These are phyloP conservation scores for Fusarium nelsonii DNA, from an alignment of 2,329 filamentous ascomycete genomes.

Conservation along the genomic window DNA sequence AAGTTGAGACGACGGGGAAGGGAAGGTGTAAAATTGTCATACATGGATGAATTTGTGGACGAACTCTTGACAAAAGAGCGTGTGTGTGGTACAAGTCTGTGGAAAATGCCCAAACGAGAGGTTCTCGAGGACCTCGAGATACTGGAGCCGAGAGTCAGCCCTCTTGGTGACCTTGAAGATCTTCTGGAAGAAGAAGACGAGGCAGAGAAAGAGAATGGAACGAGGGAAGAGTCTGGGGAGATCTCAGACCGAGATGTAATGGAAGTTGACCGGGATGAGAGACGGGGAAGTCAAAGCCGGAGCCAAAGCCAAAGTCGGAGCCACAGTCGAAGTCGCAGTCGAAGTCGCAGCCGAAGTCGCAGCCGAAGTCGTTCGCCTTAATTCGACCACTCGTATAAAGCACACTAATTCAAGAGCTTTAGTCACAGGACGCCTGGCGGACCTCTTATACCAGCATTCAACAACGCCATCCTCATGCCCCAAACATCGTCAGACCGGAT, in stretches of 20 bases:
- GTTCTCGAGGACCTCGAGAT: slow-evolving; percentile 90
- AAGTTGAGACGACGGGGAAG: slow-evolving; percentile 85
- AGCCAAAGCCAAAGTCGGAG: slow-evolving; percentile 40
- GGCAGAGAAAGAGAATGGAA: slow-evolving; percentile 51
- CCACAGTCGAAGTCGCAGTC: slow-evolving; percentile 32
- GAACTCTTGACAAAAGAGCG: slow-evolving; percentile 89
- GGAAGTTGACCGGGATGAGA: slow-evolving; percentile 55
- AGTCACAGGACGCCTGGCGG: neutral
- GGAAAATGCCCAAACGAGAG: slow-evolving; percentile 87
- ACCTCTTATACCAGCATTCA: neutral
- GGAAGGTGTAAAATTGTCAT: slow-evolving; percentile 80
- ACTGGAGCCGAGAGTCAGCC: slow-evolving; percentile 86
- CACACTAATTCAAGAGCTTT: neutral
- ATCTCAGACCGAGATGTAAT: slow-evolving; percentile 53
- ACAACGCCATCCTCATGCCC: no score
- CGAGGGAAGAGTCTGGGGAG: slow-evolving; percentile 58
- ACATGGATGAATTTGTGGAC: slow-evolving; percentile 93
- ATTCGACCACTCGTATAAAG: slow-evolving; percentile 2
- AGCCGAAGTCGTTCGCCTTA: slow-evolving; percentile 48
- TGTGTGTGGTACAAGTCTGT: slow-evolving; percentile 90
- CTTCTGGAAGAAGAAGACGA: slow-evolving; percentile 72
- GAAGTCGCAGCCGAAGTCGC: slow-evolving; percentile 9
- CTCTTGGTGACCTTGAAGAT: slow-evolving; percentile 82
- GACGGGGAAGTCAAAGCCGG: slow-evolving; percentile 37
- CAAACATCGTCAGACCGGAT: neutral